Percentiles rank a stretch among this genome's conserved stretches.
phyloP scores from a whole-genome alignment of 345 rosid species.

The Populus alba region DNA sequence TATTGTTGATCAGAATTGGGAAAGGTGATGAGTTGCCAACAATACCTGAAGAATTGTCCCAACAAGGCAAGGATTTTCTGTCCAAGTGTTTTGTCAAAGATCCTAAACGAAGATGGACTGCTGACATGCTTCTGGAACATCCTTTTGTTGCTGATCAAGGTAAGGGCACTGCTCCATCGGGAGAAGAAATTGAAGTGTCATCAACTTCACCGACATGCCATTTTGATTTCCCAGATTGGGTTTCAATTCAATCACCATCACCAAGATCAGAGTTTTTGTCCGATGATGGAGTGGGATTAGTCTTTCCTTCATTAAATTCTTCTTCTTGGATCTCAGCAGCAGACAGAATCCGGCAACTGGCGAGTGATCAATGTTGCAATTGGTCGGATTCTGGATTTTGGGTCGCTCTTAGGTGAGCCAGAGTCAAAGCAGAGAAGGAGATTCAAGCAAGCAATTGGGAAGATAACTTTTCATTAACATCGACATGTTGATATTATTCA shows the following conservation, averaged over 20 bases:
- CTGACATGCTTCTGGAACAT: conserved; percentile 33
- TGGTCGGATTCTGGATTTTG: conserved; percentile 16
- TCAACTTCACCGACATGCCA: conserved; percentile 19
- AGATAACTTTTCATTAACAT: neutral
- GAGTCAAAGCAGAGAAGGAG: neutral
- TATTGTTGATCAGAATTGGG: conserved; percentile 19
- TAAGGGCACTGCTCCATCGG: conserved; percentile 6
- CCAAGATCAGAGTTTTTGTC: conserved; percentile 11
- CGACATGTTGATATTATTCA: conserved; percentile 5
- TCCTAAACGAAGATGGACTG: conserved; percentile 34
- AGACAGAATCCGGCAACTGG: conserved; percentile 22
- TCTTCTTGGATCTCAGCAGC: neutral
- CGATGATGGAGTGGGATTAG: neutral
- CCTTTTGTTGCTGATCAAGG: conserved; percentile 15
- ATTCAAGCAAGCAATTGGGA: neutral
- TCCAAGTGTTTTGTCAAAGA: conserved; percentile 30
- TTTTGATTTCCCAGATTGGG: conserved; percentile 21
- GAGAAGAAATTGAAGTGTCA: neutral
- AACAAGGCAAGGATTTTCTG: conserved; percentile 31
- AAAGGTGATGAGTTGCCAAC: conserved; percentile 23
- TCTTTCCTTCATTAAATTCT: conserved; percentile 5
- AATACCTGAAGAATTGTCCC: conserved; percentile 23
- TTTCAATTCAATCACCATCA: conserved; percentile 13
- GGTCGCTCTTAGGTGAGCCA: conserved; percentile 20
- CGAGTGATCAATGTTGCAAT: conserved; percentile 1